Base-by-base conservation (phyloP, 345 rosid genomes). In the Aurinia saxatilis region DNA sequence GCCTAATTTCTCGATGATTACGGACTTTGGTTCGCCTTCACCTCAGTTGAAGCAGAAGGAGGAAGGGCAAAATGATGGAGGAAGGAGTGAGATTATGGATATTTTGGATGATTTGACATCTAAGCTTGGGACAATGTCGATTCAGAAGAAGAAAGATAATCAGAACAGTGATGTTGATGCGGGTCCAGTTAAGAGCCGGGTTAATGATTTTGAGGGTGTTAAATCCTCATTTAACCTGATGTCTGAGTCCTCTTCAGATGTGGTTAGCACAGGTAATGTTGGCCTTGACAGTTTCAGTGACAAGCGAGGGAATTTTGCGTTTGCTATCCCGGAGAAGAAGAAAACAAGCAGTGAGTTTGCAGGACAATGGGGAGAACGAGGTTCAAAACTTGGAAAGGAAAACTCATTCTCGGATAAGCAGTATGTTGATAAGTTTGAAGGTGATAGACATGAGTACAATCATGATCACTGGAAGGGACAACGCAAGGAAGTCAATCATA, bases 91-190 rank as follows among this genome's bases (percentile, higher is more conserved):
- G 63, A 85, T 93, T 55, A 78, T 85, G 76, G 88, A 87, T 79
- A 85, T 87, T 73, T 82, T 93, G 54, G 78, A 78, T 61, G 86
- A 82, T 44, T 72, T 93, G 76, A 90, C 78, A 70, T 75, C 86
- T 2, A 85, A 76, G 86, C 86, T 93, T 51, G 92, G 83, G 55
- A 70, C 85, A 23, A 56, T 87, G 78, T 85, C 96, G 2, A 85
- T 93, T 66, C 80, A 93, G 70, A 87, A 76, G 75, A 82, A 64
- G 63, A 77, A 19, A 27, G 45, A 42, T 75, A 56, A 21, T 42
- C 59, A 15, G 23, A 62, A 35, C 35, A 72, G 53, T 60, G 76
- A 47, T 41, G 27, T 37, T 60, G 42, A 52, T 8, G 65, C 29
- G 0, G 17, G 60, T 11, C 50, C 45, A 15, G 34, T 42, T 21